Conservation (phyloP, 805 yeast species). For the Wickerhamia fluorescens region DNA sequence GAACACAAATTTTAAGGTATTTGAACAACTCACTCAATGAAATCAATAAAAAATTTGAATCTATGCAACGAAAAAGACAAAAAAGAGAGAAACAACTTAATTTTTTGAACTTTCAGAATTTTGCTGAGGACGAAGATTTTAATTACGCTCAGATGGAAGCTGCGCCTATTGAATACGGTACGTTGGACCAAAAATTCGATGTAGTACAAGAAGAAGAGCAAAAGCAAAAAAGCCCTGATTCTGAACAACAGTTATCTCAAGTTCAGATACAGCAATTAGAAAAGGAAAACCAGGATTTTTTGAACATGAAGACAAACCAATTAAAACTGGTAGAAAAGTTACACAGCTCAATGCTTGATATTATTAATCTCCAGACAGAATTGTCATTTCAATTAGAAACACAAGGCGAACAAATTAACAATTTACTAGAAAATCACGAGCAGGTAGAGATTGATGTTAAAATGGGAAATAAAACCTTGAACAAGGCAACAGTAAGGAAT, state of each 20-base stretch:
- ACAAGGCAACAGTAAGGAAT: conserved; percentile 60
- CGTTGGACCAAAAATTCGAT: no score
- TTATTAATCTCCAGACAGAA: conserved; percentile 68
- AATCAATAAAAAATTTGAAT: conserved; percentile 39
- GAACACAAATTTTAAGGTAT: conserved; percentile 44
- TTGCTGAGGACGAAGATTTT: conserved; percentile 24
- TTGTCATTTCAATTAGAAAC: conserved; percentile 62
- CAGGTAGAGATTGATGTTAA: conserved; percentile 57
- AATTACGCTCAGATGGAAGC: not conserved
- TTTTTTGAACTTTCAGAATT: conserved; percentile 33
- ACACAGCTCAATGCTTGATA: conserved; percentile 61
- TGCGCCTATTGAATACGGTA: no score
- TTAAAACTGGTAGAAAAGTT: conserved; percentile 52
- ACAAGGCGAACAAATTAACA: conserved; percentile 65
- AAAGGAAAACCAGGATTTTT: conserved; percentile 50
- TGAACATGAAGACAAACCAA: conserved; percentile 53
- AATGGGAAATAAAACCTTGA: conserved; percentile 65
- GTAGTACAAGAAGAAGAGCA: not conserved
- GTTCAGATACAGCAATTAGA: conserved; percentile 54
- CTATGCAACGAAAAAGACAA: conserved; percentile 43
- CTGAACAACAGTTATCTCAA: conserved; percentile 26
- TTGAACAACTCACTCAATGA: conserved; percentile 37
- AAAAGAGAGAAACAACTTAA: conserved; percentile 31
- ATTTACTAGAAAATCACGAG: conserved; percentile 59
- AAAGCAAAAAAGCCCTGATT: conserved; percentile 6